Base-by-base conservation (phyloP, 306 rosid species). In the Gastrolobium bilobum region DNA sequence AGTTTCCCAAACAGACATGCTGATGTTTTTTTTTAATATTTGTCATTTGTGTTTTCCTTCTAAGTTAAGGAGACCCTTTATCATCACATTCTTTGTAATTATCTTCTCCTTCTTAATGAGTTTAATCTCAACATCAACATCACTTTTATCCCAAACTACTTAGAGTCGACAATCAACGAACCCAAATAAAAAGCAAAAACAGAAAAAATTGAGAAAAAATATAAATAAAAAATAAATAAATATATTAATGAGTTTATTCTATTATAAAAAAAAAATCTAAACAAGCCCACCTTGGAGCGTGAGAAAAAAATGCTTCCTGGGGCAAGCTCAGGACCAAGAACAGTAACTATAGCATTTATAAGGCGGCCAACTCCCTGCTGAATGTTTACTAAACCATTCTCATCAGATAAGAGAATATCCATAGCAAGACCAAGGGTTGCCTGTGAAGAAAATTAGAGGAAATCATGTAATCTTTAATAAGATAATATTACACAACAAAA, bases 271-370 rank as follows among this genome's bases (percentile, higher is more conserved):
- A 56, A 8, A 58, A 46, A 30, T 47, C 10, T 4, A 31, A 42
- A 26, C 47, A 37, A 67, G 7, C 71, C 57, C 79, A 95, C 99
- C 99, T 92, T 90, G 84, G 97, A 95, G 83, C 98, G 99, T 4
- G 99, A 88, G 87, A 92, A 95, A 90, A 95, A 92, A 73, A 91
- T 95, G 89, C 98, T 95, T 69, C 96, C 99, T n/a, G 99, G 98
- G 42, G 88, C 88, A 82, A 95, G 99, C 88, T 95, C 99, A 42
- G 99, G 99, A 79, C 99, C 99, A 85, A 95, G 91, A 84, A 91
- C 94, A 75, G 97, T 90, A 66, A 95, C 98, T 74, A 95, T 84
- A 54, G 97, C 99, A 84, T 95, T 95, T 81, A 95, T 88, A 59
- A 95, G 91, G 79, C 99, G 94, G 58, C 97, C 99, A 80, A 91